A percentile compares a stretch with the other conserved stretches of the same genome.
These are phyloP conservation scores for Didymella keratinophila DNA, from an alignment of 2,329 filamentous ascomycete genomes.

Conservation along the genomic window DNA sequence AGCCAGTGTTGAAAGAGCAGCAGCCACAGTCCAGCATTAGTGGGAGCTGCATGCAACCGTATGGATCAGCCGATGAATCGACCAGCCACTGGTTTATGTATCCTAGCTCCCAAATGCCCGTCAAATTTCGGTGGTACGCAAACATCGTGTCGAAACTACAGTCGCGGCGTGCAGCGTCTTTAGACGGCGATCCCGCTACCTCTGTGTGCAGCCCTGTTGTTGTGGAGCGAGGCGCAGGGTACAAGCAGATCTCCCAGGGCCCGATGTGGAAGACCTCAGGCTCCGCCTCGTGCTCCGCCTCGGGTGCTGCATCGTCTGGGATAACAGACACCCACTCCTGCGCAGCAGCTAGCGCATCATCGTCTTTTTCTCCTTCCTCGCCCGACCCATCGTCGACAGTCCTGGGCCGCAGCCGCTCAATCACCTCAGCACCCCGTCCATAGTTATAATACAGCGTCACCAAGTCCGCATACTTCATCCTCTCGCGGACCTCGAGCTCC, in stretches of 20 bases:
- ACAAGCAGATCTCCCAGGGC: not conserved
- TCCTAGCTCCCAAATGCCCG: not conserved
- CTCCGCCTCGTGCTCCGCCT: too few species aligned
- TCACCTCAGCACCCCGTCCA: not conserved
- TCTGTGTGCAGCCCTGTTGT: too few species aligned
- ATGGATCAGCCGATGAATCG: not conserved
- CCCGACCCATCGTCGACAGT: not conserved
- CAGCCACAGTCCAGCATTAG: not conserved
- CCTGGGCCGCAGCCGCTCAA: not conserved
- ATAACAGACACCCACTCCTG: not conserved
- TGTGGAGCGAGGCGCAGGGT: too few species aligned
- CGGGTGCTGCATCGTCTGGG: too few species aligned
- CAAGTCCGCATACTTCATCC: not conserved
- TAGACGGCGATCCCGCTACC: too few species aligned
- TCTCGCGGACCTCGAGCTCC: not conserved
- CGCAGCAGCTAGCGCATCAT: not conserved
- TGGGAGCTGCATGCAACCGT: not conserved
- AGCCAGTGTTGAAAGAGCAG: not conserved
- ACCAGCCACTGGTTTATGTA: not conserved
- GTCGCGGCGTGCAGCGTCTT: not conserved
- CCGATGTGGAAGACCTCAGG: too few species aligned
- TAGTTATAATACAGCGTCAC: slow-evolving; percentile 3
- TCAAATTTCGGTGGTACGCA: not conserved
- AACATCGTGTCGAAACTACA: not conserved
- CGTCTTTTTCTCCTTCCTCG: not conserved